These are phyloP conservation scores for Trifolium subterraneum DNA, from an alignment of 306 rosid species.

Conservation along the genomic window DNA sequence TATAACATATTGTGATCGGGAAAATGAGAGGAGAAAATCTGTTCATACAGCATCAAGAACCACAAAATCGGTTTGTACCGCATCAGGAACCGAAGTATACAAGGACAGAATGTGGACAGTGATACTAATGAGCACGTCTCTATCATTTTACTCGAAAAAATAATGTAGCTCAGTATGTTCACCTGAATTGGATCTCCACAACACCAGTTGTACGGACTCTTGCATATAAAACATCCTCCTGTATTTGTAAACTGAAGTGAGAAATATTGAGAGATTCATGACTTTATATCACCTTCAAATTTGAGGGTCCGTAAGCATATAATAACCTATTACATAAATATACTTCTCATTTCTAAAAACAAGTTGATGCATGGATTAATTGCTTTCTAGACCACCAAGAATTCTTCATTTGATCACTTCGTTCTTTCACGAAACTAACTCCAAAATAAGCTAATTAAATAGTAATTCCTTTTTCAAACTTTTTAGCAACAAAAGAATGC, in stretches of 20 bases:
- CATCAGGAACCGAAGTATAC: background rate
- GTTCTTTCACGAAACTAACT: too few species aligned
- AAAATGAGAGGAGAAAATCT: constrained; percentile 8
- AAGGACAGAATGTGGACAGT: background rate
- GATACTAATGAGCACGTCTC: constrained; percentile 13
- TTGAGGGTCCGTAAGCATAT: background rate
- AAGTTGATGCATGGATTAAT: too few species aligned
- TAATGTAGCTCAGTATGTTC: constrained; percentile 37
- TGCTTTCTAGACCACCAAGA: too few species aligned
- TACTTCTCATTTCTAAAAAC: too few species aligned
- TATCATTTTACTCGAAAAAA: constrained; percentile 9
- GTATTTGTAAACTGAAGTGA: constrained; percentile 43
- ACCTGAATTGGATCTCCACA: constrained; percentile 99
- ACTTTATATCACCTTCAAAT: background rate
- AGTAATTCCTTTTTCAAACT: too few species aligned
- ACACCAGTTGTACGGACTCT: constrained; percentile 99
- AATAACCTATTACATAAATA: too few species aligned
- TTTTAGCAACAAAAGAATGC: too few species aligned
- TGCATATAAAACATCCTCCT: constrained; percentile 97
- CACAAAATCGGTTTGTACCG: background rate
- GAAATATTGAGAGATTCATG: constrained; percentile 28
- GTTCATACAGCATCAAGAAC: background rate
- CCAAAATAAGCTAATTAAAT: too few species aligned
- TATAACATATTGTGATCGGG: background rate
- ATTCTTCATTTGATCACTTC: too few species aligned